Evolutionary conservation across 495 filamentous ascomycete species (phyloP), one percentile per base, ranked within the genome.

Genomic region (Tuber borchii): DNA sequence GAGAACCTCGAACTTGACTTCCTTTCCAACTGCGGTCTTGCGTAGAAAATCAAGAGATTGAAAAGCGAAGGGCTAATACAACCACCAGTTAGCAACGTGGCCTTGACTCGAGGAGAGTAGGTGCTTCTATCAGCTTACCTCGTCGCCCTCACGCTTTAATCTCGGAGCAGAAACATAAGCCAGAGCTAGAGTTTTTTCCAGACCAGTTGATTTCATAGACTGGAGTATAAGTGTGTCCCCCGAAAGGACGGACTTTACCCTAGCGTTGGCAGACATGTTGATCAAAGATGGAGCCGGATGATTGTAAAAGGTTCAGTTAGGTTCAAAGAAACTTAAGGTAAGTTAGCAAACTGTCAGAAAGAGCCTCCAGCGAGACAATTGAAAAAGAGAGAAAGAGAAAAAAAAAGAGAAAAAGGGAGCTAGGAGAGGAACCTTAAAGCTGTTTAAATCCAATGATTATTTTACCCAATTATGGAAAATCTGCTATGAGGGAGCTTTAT

Each of bases 1-100:
- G 51, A 94, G 86, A 43, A 94, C 87, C 44, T 89, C 87, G 88
- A 95, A 97, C 81, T 93, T 90, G 74, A 99, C 85, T 19, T 90
- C 88, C 83, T 97, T 97, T 76, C 94, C 94, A 74, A 99, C 93
- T 14, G 91, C 86, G 65, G 93, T 85, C 71, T 91, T 90, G 74
- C 96, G 90, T 45, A 98, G 88, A 83, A 91, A 95, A 83, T 99
- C 95, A 73, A 96, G 92, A 68, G 96, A 97, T 84, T 94, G 90
- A 84, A 97, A 98, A 56, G 91, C 94, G 79, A 90, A 94, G 31
- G 91, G 89, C 89, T 92, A 74, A 34, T 73, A 26, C 56, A 22
- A 48, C 20, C 6, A 42, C 69, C 71, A 74, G 39, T 79, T 70
- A 80, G 76, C 71, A 69, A 71, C 39, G 65, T 75, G 74, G 51